These are phyloP conservation scores for Tricholomella constricta DNA, from an alignment of 768 basidiomycete species.

Conservation along the genomic window DNA sequence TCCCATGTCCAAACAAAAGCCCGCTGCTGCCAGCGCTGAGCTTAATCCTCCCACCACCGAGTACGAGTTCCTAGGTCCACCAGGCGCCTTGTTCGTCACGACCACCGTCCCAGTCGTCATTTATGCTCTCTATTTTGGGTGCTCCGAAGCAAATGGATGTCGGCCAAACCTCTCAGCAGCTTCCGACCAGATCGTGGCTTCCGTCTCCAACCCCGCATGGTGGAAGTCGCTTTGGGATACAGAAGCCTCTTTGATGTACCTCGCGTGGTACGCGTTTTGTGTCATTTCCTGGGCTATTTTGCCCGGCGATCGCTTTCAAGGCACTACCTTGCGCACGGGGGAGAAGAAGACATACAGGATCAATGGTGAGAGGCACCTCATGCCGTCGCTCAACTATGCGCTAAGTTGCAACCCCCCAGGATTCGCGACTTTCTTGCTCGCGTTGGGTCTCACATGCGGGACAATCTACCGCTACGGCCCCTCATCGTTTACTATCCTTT, in stretches of 20 bases:
- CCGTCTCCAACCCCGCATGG: constrained; percentile 54
- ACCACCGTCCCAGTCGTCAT: constrained; percentile 68
- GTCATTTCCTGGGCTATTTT: constrained; percentile 80
- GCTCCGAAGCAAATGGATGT: constrained; percentile 72
- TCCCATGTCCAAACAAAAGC: constrained; percentile 27
- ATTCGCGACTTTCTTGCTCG: constrained; percentile 82
- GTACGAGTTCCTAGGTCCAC: constrained; percentile 85
- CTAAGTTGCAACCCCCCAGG: constrained; percentile 50
- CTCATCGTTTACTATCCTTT: constrained; percentile 82
- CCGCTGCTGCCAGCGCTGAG: constrained; percentile 4
- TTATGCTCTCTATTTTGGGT: constrained; percentile 78
- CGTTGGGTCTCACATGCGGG: constrained; percentile 73
- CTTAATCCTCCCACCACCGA: constrained; percentile 70
- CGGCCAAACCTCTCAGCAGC: constrained; percentile 53
- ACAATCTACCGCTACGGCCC: constrained; percentile 75
- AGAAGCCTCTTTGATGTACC: constrained; percentile 72
- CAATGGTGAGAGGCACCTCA: constrained; percentile 64
- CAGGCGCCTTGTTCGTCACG: constrained; percentile 71
- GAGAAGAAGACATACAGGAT: constrained; percentile 86
- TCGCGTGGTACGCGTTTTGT: constrained; percentile 90
- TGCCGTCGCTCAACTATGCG: neutral
- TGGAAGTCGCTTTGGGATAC: constrained; percentile 85
- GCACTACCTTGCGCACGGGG: constrained; percentile 73
- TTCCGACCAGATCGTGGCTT: constrained; percentile 43
- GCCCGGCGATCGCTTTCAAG: constrained; percentile 73